A percentile compares a stretch with the other conserved stretches of the same genome.
Evolutionary conservation across 805 yeast species (phyloP).

Genomic region (Kluyveromyces lactis): DNA sequence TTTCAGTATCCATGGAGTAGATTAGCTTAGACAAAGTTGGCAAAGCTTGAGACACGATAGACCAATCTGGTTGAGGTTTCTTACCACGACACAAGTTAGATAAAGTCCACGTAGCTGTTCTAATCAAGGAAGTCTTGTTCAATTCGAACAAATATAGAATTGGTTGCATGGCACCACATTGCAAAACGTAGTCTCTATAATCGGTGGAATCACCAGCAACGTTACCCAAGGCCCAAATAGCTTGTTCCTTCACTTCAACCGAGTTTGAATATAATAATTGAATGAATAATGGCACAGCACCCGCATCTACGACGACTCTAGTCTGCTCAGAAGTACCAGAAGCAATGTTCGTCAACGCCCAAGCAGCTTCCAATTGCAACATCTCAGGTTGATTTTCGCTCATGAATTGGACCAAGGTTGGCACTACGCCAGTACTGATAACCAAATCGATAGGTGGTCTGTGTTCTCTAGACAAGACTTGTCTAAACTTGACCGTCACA

Average conservation of each 20-base stretch:
- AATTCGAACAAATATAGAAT: constrained; percentile 70
- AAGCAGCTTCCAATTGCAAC: constrained; percentile 95
- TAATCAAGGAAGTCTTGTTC: constrained; percentile 78
- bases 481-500: constrained; percentile 90
- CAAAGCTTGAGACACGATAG: constrained; percentile 71
- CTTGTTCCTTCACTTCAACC: constrained; percentile 93
- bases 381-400: constrained; percentile 65
- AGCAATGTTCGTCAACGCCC: constrained; percentile 99
- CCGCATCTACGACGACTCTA: constrained; percentile 79
- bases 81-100: constrained; percentile 95
- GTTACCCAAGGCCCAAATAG: constrained; percentile 98
- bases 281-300: constrained; percentile 90
- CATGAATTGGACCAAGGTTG: constrained; percentile 83
- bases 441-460: constrained; percentile 95
- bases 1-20: constrained; percentile 85
- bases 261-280: constrained; percentile 71
- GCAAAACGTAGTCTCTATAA: constrained; percentile 82
- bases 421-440: constrained; percentile 88
- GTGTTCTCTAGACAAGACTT: constrained; percentile 84
- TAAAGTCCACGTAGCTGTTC: constrained; percentile 98
- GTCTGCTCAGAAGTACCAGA: constrained; percentile 91
- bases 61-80: constrained; percentile 95
- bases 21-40: constrained; percentile 89
- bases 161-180: constrained; percentile 83
- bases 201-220: constrained; percentile 95